Evolutionary conservation across 352 stramenopile species (phyloP), one percentile per base, ranked within the genome.

Genomic region (Phytophthora multivora): DNA sequence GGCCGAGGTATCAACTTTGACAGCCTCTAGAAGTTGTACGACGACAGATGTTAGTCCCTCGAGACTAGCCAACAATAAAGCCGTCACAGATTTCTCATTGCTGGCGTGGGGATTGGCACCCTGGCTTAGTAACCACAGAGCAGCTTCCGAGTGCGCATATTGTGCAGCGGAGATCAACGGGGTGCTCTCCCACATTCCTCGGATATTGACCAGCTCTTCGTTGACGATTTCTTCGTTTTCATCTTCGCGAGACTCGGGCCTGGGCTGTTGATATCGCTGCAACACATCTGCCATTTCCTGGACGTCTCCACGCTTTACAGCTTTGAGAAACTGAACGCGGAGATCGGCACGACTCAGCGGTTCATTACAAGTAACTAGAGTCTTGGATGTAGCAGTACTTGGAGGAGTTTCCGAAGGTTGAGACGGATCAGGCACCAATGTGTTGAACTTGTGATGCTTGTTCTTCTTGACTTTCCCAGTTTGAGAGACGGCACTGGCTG

Each of bases 131-230:
- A 94, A 57, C 78, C 83, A 91, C 31, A 85, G 49, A 13, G 83
- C 83, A 41, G 83, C 73, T 4, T 66, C 54, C 9, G 69, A 36
- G 38, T 89, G 85, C 30, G 66, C 71, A 45, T 91, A 94, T 47
- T 92, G 82, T 15, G 83, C 71, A 28, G 85, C 80, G 41, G 85
- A 89, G n/a, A 94, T 80, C 16, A 94, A 62, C 19, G 85, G 85
- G 23, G 85, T 94, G 53, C 83, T 91, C 21, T 92, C 85, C 85
- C 85, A 94, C 85, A 94, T 94, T 25, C 83, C 83, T 26, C 83
- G 77, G 13, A 88, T 75, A 39, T 92, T 87, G 41, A 90, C 52
- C 15, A 89, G 52, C 9, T 67, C 61, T 26, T 69, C 63, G 25
- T 56, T 53, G 26, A 25, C 49, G 21, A 23, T 21, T 42, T 63